A percentile compares a stretch with the other conserved stretches of the same genome.
Conservation (phyloP, 148 eudicot genomes). For the Amaranthus palmeri region DNA sequence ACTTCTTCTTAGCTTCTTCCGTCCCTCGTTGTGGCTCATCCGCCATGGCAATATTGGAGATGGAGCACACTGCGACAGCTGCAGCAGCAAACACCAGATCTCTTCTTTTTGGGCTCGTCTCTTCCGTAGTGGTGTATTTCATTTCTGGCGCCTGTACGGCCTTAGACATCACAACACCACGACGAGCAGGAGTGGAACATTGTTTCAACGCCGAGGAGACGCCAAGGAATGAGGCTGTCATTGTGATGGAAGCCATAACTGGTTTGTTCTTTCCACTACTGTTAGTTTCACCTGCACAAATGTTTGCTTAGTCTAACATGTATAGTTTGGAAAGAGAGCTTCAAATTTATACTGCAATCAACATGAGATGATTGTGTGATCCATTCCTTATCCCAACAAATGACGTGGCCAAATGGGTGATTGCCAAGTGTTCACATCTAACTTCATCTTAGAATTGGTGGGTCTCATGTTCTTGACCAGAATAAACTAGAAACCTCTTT, state of each 20-base stretch:
- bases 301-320: constrained; percentile 3
- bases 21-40: constrained; percentile 67
- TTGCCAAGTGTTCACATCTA: constrained; percentile 39
- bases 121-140: constrained; percentile 14
- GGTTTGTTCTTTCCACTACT: neutral
- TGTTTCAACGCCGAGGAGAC: constrained; percentile 30
- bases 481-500: constrained; percentile 7
- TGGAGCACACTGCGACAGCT: constrained; percentile 43
- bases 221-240: constrained; percentile 50
- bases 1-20: constrained; percentile 81
- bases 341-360: constrained; percentile 5
- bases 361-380: constrained; percentile 15
- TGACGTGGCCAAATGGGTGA: constrained; percentile 32
- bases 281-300: constrained; percentile 6
- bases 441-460: constrained; percentile 25
- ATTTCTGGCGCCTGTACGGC: constrained; percentile 36
- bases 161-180: constrained; percentile 39
- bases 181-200: constrained; percentile 27
- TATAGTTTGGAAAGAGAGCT: constrained; percentile 9
- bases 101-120: constrained; percentile 45
- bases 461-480: constrained; percentile 10
- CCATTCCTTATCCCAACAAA: constrained; percentile 44
- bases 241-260: constrained; percentile 63
- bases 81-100: constrained; percentile 62
- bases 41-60: constrained; percentile 50